Conservation (phyloP, 2,329 filamentous ascomycete species). For the Chrysoporthe cubensis region DNA sequence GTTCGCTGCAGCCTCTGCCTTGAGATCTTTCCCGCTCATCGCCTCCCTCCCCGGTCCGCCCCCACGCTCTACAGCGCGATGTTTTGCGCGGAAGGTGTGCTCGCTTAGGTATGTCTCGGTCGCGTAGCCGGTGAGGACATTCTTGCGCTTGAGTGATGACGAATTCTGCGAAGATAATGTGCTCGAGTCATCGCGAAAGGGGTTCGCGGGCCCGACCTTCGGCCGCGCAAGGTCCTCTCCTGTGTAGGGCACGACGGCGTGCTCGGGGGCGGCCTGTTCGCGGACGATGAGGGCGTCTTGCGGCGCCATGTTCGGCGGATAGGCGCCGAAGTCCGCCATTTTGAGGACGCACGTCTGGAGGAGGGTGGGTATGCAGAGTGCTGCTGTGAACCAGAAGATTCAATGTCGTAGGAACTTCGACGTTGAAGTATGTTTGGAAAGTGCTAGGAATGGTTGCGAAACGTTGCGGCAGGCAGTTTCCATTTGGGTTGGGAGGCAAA, state of each 20-base stretch:
- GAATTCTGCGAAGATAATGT: conserved; percentile 39
- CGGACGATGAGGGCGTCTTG: conserved; percentile 66
- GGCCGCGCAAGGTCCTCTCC: conserved; percentile 73
- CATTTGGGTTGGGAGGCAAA: not conserved
- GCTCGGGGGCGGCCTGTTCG: conserved; percentile 57
- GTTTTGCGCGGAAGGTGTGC: conserved; percentile 84
- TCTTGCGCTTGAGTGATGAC: conserved; percentile 62
- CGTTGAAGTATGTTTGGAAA: not conserved
- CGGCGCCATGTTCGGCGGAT: conserved; percentile 68
- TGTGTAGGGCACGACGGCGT: conserved; percentile 68
- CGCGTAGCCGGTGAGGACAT: conserved; percentile 82
- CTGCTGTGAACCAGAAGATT: too few relatives aligned
- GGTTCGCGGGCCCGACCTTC: conserved; percentile 71
- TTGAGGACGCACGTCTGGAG: conserved; percentile 25
- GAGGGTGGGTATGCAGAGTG: not conserved
- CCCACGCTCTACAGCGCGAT: conserved; percentile 77
- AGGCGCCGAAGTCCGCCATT: conserved; percentile 67
- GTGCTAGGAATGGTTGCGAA: conserved; percentile 6
- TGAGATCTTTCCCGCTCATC: conserved; percentile 60
- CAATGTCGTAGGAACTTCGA: not conserved
- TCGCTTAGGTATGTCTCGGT: conserved; percentile 90
- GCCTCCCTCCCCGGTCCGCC: conserved; percentile 61
- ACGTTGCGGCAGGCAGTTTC: conserved; percentile 6
- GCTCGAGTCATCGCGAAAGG: conserved; percentile 67
- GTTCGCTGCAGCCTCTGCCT: conserved; percentile 71